phyloP scores from a whole-genome alignment of 352 stramenopile genomes.

The Phytophthora crassamura region DNA sequence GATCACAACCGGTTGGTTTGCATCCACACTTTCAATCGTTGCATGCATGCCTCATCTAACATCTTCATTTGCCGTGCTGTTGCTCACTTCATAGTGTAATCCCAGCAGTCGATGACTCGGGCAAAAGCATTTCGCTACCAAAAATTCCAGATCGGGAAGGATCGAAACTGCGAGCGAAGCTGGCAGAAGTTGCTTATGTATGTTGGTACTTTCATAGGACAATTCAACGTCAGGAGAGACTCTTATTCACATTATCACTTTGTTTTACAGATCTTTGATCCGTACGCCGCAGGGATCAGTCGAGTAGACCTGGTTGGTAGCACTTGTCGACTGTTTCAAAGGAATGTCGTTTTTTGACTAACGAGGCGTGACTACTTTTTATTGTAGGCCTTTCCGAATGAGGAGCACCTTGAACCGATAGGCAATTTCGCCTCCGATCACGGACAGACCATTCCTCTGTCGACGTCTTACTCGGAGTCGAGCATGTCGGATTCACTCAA shows the following conservation, averaged over 20 bases:
- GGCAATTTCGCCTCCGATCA: slow-evolving; percentile 72
- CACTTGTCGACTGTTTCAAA: not conserved
- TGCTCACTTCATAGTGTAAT: slow-evolving; percentile 54
- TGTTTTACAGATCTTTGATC: slow-evolving; percentile 73
- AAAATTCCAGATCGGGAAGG: slow-evolving; percentile 81
- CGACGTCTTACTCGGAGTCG: slow-evolving; percentile 63
- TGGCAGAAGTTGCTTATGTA: slow-evolving; percentile 71
- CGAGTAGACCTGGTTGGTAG: slow-evolving; percentile 67
- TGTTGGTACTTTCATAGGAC: slow-evolving; percentile 5
- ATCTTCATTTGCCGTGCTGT: not conserved
- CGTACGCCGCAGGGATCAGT: slow-evolving; percentile 72
- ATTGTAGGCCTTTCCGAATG: slow-evolving; percentile 73
- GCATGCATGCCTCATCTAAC: not conserved
- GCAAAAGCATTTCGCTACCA: slow-evolving; percentile 60
- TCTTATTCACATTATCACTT: not conserved
- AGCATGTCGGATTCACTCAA: slow-evolving; percentile 56
- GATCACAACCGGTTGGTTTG: slow-evolving; percentile 87
- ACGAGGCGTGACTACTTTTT: not conserved
- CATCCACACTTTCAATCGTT: not conserved
- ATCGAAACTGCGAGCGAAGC: slow-evolving; percentile 64
- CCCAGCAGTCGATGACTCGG: slow-evolving; percentile 72
- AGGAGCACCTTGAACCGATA: slow-evolving; percentile 84
- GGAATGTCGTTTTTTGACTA: not conserved
- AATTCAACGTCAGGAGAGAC: not conserved
- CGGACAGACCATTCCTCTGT: slow-evolving; percentile 73